Evolutionary conservation across 495 filamentous ascomycete genomes (phyloP).

Genomic region (Chaetomium cochliodes): DNA sequence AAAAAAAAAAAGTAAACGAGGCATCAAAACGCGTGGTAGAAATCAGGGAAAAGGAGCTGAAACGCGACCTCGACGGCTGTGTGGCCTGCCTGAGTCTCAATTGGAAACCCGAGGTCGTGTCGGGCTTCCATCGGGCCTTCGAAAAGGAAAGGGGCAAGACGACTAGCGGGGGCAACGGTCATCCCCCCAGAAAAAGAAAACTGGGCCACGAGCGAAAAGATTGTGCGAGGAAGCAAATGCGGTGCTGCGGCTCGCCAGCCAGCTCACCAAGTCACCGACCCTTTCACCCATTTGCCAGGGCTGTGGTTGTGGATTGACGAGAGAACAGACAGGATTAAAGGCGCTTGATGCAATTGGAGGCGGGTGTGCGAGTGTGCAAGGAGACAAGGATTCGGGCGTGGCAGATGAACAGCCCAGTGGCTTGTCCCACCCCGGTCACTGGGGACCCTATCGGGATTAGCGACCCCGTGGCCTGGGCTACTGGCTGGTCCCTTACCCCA

Average conservation of each 20-base stretch:
- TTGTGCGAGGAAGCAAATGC: constrained; percentile 11
- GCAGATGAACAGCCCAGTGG: constrained; percentile 7
- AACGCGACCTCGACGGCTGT: background rate
- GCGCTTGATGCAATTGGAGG: too few relatives aligned
- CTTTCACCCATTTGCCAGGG: background rate
- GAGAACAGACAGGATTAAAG: too few relatives aligned
- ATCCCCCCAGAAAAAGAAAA: background rate
- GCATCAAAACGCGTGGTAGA: background rate
- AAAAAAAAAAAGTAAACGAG: background rate
- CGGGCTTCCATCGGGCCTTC: constrained; percentile 11
- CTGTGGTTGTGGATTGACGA: constrained; percentile 9
- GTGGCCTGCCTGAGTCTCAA: background rate
- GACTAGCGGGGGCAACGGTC: constrained; percentile 1
- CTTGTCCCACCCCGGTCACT: constrained; percentile 11
- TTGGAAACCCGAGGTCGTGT: background rate
- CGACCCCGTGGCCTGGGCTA: constrained; percentile 14
- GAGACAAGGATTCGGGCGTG: constrained; percentile 4
- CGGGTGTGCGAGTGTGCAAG: too few relatives aligned
- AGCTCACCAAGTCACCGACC: constrained; percentile 19
- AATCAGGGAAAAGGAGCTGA: background rate
- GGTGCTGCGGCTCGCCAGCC: constrained; percentile 24
- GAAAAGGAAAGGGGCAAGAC: constrained; percentile 1
- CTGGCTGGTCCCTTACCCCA: constrained; percentile 27
- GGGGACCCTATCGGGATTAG: constrained; percentile 19
- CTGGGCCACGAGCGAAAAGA: background rate